These are phyloP conservation scores for Cryptococcus jaspeensis DNA, from an alignment of 1,284 basidiomycete species.

Conservation along the genomic window DNA sequence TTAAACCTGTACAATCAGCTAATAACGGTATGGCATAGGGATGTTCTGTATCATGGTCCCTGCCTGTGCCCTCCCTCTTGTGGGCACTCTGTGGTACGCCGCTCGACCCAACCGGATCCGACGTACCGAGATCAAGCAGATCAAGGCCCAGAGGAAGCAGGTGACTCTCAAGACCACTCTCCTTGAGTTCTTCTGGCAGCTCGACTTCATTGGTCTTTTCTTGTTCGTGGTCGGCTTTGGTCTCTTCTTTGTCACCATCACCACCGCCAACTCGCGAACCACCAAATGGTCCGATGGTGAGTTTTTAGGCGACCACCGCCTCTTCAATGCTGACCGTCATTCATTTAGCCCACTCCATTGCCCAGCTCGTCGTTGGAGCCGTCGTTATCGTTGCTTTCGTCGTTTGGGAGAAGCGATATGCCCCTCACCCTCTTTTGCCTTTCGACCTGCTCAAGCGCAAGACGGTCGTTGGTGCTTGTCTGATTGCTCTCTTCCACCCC, in stretches of 20 bases:
- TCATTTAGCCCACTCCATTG: constrained; percentile 47
- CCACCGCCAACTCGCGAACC: constrained; percentile 42
- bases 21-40: constrained; percentile 10
- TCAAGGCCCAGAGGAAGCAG: background rate
- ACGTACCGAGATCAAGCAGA: constrained; percentile 10
- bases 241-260: constrained; percentile 46
- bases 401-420: constrained; percentile 40
- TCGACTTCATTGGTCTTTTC: constrained; percentile 46
- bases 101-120: constrained; percentile 21
- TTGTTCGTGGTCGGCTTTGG: constrained; percentile 45
- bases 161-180: constrained; percentile 11
- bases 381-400: constrained; percentile 31
- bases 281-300: constrained; percentile 43
- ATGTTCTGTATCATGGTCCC: constrained; percentile 46
- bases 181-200: constrained; percentile 38
- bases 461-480: constrained; percentile 39
- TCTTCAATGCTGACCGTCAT: too few species aligned
- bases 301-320: too few species aligned
- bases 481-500: constrained; percentile 45
- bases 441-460: constrained; percentile 41
- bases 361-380: constrained; percentile 40
- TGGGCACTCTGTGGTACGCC: constrained; percentile 28
- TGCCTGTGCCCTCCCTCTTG: constrained; percentile 37
- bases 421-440: constrained; percentile 45
- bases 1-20: background rate